Percentiles rank a stretch among this genome's conserved stretches.
These are phyloP conservation scores for Paramyrothecium roridum DNA, from an alignment of 2,329 filamentous ascomycete species.

Conservation along the genomic window DNA sequence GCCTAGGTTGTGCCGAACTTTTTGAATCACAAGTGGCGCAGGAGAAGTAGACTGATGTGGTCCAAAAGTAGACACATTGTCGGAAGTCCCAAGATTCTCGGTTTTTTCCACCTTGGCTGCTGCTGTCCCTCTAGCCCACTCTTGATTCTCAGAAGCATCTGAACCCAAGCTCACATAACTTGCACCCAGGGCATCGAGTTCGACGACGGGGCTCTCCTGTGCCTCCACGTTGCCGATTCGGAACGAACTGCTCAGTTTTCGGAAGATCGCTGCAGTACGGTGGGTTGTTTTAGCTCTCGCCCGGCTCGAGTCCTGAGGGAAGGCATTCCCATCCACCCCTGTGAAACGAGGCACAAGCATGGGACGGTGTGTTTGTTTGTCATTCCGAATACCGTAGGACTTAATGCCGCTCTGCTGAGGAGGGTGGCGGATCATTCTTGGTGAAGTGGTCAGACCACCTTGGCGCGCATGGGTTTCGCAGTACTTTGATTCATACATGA, in stretches of 20 bases:
- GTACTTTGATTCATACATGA: slow-evolving; percentile 41
- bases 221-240: slow-evolving; percentile 5
- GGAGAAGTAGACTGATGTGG: too few species aligned
- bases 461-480: slow-evolving; percentile 11
- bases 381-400: slow-evolving; percentile 15
- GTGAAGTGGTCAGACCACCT: slow-evolving; percentile 16
- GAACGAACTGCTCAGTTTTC: slow-evolving; percentile 22
- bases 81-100: background rate
- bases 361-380: slow-evolving; percentile 13
- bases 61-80: too few species aligned
- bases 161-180: slow-evolving; percentile 30
- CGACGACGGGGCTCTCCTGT: slow-evolving; percentile 8
- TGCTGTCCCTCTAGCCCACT: background rate
- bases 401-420: slow-evolving; percentile 3
- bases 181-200: slow-evolving; percentile 17
- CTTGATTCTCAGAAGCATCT: slow-evolving; percentile 6
- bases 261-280: slow-evolving; percentile 17
- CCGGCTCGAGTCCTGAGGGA: slow-evolving; percentile 18
- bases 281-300: slow-evolving; percentile 13
- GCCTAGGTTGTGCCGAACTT: too few species aligned
- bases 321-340: slow-evolving; percentile 1
- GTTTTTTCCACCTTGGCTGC: background rate
- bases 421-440: slow-evolving; percentile 23
- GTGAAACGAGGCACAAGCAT: slow-evolving; percentile 18
- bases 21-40: too few species aligned